A percentile compares a stretch with the other conserved stretches of the same genome.
Conservation (phyloP, 176 grass and related monocot species). For the Aegilops umbellulata region DNA sequence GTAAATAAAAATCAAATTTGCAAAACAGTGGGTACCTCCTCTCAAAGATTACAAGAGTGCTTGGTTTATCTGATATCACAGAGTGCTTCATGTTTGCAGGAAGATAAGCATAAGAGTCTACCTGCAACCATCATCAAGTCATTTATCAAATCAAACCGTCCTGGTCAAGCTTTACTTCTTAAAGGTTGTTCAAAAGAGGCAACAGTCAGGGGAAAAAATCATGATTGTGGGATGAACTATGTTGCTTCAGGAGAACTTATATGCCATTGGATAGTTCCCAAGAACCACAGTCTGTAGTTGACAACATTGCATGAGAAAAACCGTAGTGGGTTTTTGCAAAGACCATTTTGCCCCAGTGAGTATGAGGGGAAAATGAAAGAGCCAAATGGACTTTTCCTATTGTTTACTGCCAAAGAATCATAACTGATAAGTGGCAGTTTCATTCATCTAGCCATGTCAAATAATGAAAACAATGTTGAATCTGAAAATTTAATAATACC, state of each 20-base stretch:
- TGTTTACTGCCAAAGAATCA: neutral
- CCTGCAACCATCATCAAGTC: conserved; percentile 42
- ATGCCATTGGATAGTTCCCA: neutral
- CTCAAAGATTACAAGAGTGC: conserved; percentile 80
- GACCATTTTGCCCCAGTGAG: neutral
- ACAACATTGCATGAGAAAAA: neutral
- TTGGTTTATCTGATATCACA: conserved; percentile 49
- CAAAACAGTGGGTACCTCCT: conserved; percentile 53
- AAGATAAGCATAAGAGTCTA: conserved; percentile 94
- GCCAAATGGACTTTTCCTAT: neutral
- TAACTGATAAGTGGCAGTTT: neutral
- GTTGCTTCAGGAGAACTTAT: neutral
- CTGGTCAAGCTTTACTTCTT: neutral
- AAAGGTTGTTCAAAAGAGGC: neutral
- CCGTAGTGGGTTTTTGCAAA: neutral
- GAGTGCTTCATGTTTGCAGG: conserved; percentile 72
- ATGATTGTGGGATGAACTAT: neutral
- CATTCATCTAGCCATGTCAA: neutral
- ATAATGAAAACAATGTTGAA: neutral
- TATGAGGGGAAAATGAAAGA: neutral
- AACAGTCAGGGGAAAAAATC: neutral
- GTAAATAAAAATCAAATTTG: neutral
- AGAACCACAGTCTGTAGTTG: neutral
- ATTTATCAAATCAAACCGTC: conserved; percentile 17
- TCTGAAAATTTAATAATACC: conserved; percentile 6